A percentile compares a stretch with the other conserved stretches of the same genome.
These are phyloP conservation scores for Isochrysis galbana DNA, from an alignment of 78 protist genomes.

Conservation along the genomic window DNA sequence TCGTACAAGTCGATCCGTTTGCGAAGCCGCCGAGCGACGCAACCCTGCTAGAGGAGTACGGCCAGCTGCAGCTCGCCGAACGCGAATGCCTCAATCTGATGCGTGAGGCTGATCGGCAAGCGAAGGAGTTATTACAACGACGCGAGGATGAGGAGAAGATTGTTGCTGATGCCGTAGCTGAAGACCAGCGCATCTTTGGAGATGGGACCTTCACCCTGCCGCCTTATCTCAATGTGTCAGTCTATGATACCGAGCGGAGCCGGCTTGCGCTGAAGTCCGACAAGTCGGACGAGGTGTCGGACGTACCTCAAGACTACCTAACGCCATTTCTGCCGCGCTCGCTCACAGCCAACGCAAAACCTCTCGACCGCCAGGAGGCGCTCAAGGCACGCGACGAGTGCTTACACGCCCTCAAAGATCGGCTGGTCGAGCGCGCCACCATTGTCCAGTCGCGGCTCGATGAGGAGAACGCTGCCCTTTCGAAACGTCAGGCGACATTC, in stretches of 20 bases:
- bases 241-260: constrained; percentile 39
- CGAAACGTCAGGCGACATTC: constrained; percentile 24
- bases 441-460: constrained; percentile 63
- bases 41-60: constrained; percentile 12
- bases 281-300: background rate
- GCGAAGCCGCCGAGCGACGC: constrained; percentile 9
- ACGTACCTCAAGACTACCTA: constrained; percentile 20
- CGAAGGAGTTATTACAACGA: background rate
- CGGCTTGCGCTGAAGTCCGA: background rate
- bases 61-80: background rate
- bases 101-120: background rate
- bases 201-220: background rate
- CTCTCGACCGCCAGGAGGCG: constrained; percentile 33
- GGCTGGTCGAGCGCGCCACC: constrained; percentile 57
- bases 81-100: constrained; percentile 3
- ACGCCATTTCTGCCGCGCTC: constrained; percentile 8
- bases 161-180: background rate
- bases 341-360: background rate
- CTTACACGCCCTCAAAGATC: constrained; percentile 17
- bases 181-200: background rate
- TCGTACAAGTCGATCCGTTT: constrained; percentile 17
- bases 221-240: background rate
- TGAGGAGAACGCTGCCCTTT: constrained; percentile 40
- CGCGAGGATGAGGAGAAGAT: constrained; percentile 1
- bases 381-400: background rate